These are phyloP conservation scores for Sphagnum tenellum DNA, from an alignment of 225 moss, liverwort and hornwort species.

Conservation along the genomic window DNA sequence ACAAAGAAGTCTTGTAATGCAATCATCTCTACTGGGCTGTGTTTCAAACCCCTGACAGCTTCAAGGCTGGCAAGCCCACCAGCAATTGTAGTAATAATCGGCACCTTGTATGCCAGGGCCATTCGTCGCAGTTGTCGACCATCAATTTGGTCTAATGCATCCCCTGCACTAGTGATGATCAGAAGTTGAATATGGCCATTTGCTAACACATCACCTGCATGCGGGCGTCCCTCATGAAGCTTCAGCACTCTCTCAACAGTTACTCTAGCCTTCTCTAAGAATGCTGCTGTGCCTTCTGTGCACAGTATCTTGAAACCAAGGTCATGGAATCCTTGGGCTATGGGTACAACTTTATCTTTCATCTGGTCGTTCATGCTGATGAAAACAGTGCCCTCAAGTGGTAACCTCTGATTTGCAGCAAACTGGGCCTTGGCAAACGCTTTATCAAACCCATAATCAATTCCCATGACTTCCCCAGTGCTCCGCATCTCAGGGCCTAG, in stretches of 20 bases:
- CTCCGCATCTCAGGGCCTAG: conserved; percentile 99
- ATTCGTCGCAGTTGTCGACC: conserved; percentile 76
- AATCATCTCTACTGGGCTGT: conserved; percentile 75
- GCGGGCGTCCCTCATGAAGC: conserved; percentile 91
- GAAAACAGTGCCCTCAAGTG: conserved; percentile 86
- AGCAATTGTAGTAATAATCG: conserved; percentile 91
- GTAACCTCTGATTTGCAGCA: conserved; percentile 85
- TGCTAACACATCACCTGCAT: conserved; percentile 76
- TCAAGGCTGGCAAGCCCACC: conserved; percentile 73
- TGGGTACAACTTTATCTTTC: conserved; percentile 66
- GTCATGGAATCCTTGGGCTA: conserved; percentile 74
- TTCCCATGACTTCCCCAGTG: conserved; percentile 99
- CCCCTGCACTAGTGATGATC: conserved; percentile 95
- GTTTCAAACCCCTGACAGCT: conserved; percentile 70
- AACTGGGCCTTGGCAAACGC: conserved; percentile 97
- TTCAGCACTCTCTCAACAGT: conserved; percentile 85
- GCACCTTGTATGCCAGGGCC: conserved; percentile 91
- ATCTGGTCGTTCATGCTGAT: conserved; percentile 82
- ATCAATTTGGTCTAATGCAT: conserved; percentile 78
- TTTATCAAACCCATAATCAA: conserved; percentile 83
- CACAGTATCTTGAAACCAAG: conserved; percentile 77
- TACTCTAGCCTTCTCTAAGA: conserved; percentile 44
- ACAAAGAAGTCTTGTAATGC: conserved; percentile 87
- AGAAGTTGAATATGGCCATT: conserved; percentile 84
- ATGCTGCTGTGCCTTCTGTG: conserved; percentile 67